Evolutionary conservation across 2,329 filamentous ascomycete species (phyloP), one percentile per base, ranked within the genome.

Genomic region (Verticillium tricorpus): DNA sequence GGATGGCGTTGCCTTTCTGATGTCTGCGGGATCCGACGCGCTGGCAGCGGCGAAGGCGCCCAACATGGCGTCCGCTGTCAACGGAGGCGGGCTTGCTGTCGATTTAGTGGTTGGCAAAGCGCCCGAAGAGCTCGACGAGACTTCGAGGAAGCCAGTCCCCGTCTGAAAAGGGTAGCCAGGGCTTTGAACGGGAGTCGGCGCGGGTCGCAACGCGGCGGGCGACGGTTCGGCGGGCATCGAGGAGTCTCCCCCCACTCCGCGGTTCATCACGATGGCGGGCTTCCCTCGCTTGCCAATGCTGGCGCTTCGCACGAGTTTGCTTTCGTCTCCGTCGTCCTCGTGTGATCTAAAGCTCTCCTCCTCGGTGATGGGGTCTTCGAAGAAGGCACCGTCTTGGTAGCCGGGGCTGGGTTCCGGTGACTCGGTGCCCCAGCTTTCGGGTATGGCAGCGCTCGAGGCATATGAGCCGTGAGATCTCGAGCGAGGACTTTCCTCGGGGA

Each of bases 361-460:
- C 40, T 85, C 82, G 4, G 75, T 75, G 55, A 81, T 77, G 2
- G 75, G 72, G 37, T 84, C 82, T 57, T 83, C 82, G 63, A 81
- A 80, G 40, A 31, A 31, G 14, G 76, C 4, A 5, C 28, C 76
- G n/a, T 82, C 81, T n/a, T 71, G 62, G 69, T 82, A 75, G 67
- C 78, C 68, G 60, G 81, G 73, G 71, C 79, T 84, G 35, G 71
- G 71, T 14, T 72, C 72, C 2, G 79, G 78, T 0, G 82, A 83
- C 14, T 75, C 71, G 5, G 80, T 83, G 5, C 80, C 85, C 85
- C 89, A 92, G 67, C 80, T 86, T 22, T 86, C 84, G 1, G 90
- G 89, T 71, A 92, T 90, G 0, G 85, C 89, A 39, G 86, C 84
- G 67, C 89, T 92, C 2, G 90, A 92, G 25, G 86, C 89, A 69